Evolutionary conservation across 1,284 basidiomycete species (phyloP), one percentile per base, ranked within the genome.

Genomic region (Anthracocystis panici-leucophaei): DNA sequence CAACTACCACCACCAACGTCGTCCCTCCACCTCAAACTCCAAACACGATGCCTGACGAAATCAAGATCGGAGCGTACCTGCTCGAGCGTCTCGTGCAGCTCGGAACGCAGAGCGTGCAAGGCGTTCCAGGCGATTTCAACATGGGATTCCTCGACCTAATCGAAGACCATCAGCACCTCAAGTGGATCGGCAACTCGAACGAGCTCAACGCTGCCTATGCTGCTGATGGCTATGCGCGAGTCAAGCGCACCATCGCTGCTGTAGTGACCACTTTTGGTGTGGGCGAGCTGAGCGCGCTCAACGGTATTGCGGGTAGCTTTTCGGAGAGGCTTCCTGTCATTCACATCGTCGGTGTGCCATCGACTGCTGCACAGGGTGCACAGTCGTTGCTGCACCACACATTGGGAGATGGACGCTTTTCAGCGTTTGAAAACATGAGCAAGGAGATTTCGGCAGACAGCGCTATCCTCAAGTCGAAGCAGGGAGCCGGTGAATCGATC

Each of bases 121-220:
- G 94, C 38, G 90, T 95, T 0, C 94, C 94, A 0, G 94, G 95
- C 44, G 95, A 96, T 86, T 97, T 94, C 86, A 97, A 96, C 85
- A 90, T 97, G 75, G 78, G 79, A 12, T 85, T 87, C 51, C 86
- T 89, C 38, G 94, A 97, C 85, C 89, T 92, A 60, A 89, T 96
- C 68, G 95, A 97, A 86, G 91, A 92, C 75, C 90, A 93, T 82
- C 88, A 90, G 3, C 87, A 85, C 11, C 90, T 97, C 46, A 87
- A 92, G 23, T 97, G 95, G 95, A 89, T 70, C 40, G 95, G 95
- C 23, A 83, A 82, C 70, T 75, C 80, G 14, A 94, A 95, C 85
- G 94, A 85, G 88, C 76, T 84, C 55, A 86, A 86, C 57, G 83
- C 86, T 0, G 73, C 93, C 0, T 97, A 97, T 84, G 94, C 94